Evolutionary conservation across 148 eudicot species (phyloP), one percentile per base, ranked within the genome.

Genomic region (Beta vulgaris): DNA sequence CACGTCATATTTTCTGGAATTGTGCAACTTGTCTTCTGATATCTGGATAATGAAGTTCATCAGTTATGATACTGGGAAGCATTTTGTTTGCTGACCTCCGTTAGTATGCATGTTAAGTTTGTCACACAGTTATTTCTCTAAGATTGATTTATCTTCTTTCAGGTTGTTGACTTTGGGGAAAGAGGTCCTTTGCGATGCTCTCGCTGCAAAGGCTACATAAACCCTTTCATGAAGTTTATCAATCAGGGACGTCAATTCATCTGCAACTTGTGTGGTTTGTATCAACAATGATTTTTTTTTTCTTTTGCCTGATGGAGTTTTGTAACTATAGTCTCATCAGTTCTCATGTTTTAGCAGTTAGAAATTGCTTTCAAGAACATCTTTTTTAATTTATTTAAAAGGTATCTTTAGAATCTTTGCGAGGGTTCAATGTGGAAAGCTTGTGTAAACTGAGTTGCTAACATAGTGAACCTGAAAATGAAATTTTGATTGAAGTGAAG

Each of bases 181-280:
- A 84, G 90, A 82, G 99, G 99, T 73, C 99, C 99, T 49, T 88
- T 96, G 79, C 91, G 99, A 49, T 96, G 99, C 81, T 93, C 98
- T 82, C 99, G 97, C 71, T 96, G 99, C 90, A 96, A 96, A 88
- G 98, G 89, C 83, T 96, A 96, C 83, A 88, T 96, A 67, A 96
- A 96, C 80, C 98, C 99, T 59, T 96, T 92, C 83, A 85, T 96
- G 98, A 96, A 82, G 83, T 96, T 96, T 73, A 85, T 92, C 83
- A 97, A 96, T 72, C 97, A 96, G 81, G 99, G 99, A 75, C 90
- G 90, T 73, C 90, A 87, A 61, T 96, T 92, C 81, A 86, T 96
- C 76, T 96, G 99, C 78, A 96, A 92, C 85, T 82, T 96, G 31
- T 96, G 99, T 76, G 99, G 99, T 92, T 83, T 87, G 97, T 78